These are phyloP conservation scores for Rhizopus delemar DNA, from an alignment of 371 early-diverging fungal species.

Conservation along the genomic window DNA sequence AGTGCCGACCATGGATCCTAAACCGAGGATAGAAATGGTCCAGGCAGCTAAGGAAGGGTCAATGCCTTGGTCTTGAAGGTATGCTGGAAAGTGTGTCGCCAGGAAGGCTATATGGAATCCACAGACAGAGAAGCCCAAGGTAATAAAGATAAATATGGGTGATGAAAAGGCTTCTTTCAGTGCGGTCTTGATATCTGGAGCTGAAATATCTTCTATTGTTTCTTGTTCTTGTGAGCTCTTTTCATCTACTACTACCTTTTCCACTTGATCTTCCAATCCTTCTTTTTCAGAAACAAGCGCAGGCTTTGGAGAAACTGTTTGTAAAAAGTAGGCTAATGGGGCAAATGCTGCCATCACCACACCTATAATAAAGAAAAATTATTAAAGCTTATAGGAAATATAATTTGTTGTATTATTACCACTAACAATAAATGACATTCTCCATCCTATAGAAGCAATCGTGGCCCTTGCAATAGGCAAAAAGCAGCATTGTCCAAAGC, in stretches of 20 bases:
- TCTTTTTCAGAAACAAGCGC: neutral
- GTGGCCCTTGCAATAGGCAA: conserved; percentile 34
- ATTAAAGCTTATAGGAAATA: neutral
- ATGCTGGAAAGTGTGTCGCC: conserved; percentile 39
- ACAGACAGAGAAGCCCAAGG: conserved; percentile 34
- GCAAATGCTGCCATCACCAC: conserved; percentile 13
- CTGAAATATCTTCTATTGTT: conserved; percentile 17
- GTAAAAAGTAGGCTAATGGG: conserved; percentile 24
- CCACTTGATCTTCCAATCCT: conserved; percentile 1
- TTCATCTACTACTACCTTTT: neutral
- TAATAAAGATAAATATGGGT: conserved; percentile 29
- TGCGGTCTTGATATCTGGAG: conserved; percentile 18
- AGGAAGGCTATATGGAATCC: conserved; percentile 40
- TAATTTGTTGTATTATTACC: conserved; percentile 13
- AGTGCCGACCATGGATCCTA: conserved; percentile 36
- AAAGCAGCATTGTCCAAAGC: conserved; percentile 39
- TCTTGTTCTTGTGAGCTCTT: neutral
- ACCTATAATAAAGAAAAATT: conserved; percentile 13
- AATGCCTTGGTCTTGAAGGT: conserved; percentile 35
- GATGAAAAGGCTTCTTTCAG: conserved; percentile 30
- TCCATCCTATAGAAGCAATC: conserved; percentile 32
- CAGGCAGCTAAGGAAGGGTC: conserved; percentile 33
- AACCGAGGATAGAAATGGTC: conserved; percentile 37
- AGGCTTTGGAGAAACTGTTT: conserved; percentile 21
- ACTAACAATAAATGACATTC: conserved; percentile 22